phyloP scores from a whole-genome alignment of 176 grass and related monocot species.

The Themeda triandra region DNA sequence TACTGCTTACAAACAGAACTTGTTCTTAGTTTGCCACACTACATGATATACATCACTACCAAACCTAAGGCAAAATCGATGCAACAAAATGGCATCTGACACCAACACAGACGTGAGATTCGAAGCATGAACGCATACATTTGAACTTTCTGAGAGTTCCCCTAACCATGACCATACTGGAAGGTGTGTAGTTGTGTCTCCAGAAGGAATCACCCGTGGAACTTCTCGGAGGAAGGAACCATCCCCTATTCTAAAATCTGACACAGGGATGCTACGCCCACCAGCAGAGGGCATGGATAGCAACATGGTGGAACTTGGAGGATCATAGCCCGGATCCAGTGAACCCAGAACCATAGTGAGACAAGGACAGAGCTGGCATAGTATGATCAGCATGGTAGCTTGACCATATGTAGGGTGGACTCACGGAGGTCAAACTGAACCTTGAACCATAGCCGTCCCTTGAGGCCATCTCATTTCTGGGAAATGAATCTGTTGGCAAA shows the following conservation, averaged over 20 bases:
- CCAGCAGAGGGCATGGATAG: constrained; percentile 16
- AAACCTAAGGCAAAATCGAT: constrained; percentile 15
- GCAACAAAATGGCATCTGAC: not conserved
- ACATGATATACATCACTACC: not conserved
- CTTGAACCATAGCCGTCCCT: constrained; percentile 31
- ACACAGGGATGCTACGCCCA: constrained; percentile 26
- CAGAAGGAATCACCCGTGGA: constrained; percentile 23
- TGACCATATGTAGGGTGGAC: constrained; percentile 12
- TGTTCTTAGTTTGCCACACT: constrained; percentile 9
- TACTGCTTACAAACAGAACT: constrained; percentile 15
- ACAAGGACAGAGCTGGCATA: constrained; percentile 5
- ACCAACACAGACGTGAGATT: not conserved
- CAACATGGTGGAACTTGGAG: constrained; percentile 20
- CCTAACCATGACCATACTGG: constrained; percentile 28
- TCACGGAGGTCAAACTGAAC: constrained; percentile 39
- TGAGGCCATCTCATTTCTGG: not conserved
- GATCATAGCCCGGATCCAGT: constrained; percentile 8
- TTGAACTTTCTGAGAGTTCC: not conserved
- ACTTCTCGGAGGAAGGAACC: constrained; percentile 30
- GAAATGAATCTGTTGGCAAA: constrained; percentile 67
- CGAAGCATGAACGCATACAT: constrained; percentile 22
- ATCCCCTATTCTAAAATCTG: constrained; percentile 25
- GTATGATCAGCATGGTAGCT: constrained; percentile 23
- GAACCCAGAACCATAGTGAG: constrained; percentile 29
- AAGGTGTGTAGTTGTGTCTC: constrained; percentile 36